These are phyloP conservation scores for Calonectria pteridis DNA, from an alignment of 2,329 filamentous ascomycete genomes.

Conservation along the genomic window DNA sequence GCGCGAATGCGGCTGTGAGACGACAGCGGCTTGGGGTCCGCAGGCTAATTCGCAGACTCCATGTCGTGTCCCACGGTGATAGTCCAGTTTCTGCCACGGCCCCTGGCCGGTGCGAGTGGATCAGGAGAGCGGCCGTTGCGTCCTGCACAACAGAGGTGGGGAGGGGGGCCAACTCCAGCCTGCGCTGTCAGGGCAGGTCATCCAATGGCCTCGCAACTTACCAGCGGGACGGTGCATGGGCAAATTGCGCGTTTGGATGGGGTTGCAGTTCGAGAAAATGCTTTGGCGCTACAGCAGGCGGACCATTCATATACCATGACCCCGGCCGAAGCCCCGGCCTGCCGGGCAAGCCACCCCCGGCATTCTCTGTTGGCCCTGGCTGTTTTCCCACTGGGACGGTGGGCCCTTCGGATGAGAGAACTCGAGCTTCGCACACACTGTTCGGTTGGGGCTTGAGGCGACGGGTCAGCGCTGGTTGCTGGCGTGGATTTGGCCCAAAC, in stretches of 20 bases:
- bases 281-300: slow-evolving; percentile 17
- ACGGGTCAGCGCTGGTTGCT: not conserved
- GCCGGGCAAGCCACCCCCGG: slow-evolving; percentile 2
- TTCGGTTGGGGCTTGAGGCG: not conserved
- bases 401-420: not conserved
- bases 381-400: not conserved
- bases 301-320: slow-evolving; percentile 6
- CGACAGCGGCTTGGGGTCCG: not conserved
- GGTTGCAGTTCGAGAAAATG: slow-evolving; percentile 16
- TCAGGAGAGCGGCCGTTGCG: not conserved
- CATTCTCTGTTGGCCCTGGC: not conserved
- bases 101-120: not conserved
- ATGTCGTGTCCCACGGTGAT: slow-evolving; percentile 9
- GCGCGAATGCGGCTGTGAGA: not conserved
- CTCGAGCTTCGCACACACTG: not conserved
- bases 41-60: not conserved
- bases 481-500: not conserved
- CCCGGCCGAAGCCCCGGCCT: slow-evolving; percentile 13
- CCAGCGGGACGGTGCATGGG: not conserved
- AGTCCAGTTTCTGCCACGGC: slow-evolving; percentile 5
- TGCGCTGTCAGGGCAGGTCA: not conserved
- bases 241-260: slow-evolving; percentile 1
- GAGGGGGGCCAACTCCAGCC: slow-evolving; percentile 2
- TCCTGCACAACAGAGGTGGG: slow-evolving; percentile 17
- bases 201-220: not conserved